Evolutionary conservation across 306 rosid species (phyloP).

Genomic region (Malus sylvestris): DNA sequence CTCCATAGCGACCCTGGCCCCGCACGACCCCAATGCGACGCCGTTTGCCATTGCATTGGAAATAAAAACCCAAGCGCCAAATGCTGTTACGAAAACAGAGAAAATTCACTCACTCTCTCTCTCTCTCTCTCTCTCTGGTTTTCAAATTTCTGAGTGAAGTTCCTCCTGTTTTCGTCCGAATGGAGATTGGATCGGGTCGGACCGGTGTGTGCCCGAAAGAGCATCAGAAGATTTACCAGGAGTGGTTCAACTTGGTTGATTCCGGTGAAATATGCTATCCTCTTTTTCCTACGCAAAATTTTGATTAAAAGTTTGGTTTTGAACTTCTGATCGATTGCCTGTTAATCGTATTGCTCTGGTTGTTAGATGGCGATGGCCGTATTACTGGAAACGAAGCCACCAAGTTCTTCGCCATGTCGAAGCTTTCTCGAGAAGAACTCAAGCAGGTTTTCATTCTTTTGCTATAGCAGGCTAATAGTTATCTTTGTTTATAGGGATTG

Average conservation of each 20-base stretch:
- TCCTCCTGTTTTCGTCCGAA: constrained; percentile 1
- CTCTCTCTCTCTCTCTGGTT: not conserved
- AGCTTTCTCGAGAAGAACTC: constrained; percentile 71
- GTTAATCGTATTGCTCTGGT: not conserved
- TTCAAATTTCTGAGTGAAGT: constrained; percentile 1
- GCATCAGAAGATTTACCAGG: constrained; percentile 49
- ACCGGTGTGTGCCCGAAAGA: constrained; percentile 44
- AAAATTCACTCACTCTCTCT: not conserved
- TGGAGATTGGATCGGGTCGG: constrained; percentile 47
- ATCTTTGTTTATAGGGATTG: not conserved
- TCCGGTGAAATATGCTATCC: constrained; percentile 38
- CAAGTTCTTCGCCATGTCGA: constrained; percentile 73
- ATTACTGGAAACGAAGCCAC: constrained; percentile 73
- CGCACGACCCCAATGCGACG: not conserved
- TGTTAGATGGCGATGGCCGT: constrained; percentile 73
- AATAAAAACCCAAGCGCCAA: constrained; percentile 24
- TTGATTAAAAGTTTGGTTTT: not conserved
- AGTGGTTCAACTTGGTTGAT: constrained; percentile 81
- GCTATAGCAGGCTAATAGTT: not conserved
- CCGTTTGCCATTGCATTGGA: not conserved
- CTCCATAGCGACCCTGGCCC: not conserved
- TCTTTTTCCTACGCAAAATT: not conserved
- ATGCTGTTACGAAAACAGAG: not conserved
- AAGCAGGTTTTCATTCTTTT: constrained; percentile 42
- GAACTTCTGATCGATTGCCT: not conserved